A percentile compares a stretch with the other conserved stretches of the same genome.
phyloP scores from a whole-genome alignment of 805 yeast species.

The Kluyveromyces lactis region DNA sequence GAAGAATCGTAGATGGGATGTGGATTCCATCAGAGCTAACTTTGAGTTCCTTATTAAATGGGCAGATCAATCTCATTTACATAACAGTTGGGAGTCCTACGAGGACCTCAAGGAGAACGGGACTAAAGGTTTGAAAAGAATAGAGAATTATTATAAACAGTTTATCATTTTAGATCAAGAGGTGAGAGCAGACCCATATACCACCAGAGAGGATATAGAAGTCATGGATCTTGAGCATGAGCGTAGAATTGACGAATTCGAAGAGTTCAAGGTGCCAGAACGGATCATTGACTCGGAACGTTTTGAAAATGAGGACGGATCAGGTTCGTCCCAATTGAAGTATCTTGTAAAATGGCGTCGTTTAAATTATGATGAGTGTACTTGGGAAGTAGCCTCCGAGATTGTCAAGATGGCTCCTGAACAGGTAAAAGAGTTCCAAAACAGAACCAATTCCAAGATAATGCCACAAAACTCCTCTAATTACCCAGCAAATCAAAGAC shows the following conservation, averaged over 20 bases:
- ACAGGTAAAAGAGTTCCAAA: slow-evolving; percentile 77
- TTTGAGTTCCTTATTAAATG: slow-evolving; percentile 71
- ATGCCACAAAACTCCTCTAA: slow-evolving; percentile 73
- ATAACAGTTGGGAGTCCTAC: slow-evolving; percentile 89
- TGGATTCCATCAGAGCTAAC: slow-evolving; percentile 49
- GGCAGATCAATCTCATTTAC: slow-evolving; percentile 81
- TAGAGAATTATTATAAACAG: slow-evolving; percentile 85
- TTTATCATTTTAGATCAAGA: slow-evolving; percentile 65
- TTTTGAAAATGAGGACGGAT: slow-evolving; percentile 41
- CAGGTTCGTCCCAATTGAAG: slow-evolving; percentile 57
- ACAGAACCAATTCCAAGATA: slow-evolving; percentile 72
- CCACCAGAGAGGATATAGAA: slow-evolving; percentile 88
- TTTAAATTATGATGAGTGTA: slow-evolving; percentile 86
- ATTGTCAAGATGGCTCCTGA: slow-evolving; percentile 79
- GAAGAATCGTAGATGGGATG: slow-evolving; percentile 29
- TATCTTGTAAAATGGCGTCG: slow-evolving; percentile 93
- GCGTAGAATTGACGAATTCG: slow-evolving; percentile 71
- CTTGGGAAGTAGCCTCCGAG: slow-evolving; percentile 91
- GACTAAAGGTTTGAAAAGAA: slow-evolving; percentile 68
- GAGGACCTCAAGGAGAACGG: slow-evolving; percentile 31
- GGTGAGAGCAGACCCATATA: slow-evolving; percentile 67
- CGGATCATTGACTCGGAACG: slow-evolving; percentile 85
- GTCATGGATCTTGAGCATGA: slow-evolving; percentile 89
- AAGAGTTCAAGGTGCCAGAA: slow-evolving; percentile 80
- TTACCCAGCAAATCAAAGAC: slow-evolving; percentile 70